Evolutionary conservation across 257 asterid species (phyloP), one percentile per base, ranked within the genome.

Genomic region (Przewalskia tangutica): DNA sequence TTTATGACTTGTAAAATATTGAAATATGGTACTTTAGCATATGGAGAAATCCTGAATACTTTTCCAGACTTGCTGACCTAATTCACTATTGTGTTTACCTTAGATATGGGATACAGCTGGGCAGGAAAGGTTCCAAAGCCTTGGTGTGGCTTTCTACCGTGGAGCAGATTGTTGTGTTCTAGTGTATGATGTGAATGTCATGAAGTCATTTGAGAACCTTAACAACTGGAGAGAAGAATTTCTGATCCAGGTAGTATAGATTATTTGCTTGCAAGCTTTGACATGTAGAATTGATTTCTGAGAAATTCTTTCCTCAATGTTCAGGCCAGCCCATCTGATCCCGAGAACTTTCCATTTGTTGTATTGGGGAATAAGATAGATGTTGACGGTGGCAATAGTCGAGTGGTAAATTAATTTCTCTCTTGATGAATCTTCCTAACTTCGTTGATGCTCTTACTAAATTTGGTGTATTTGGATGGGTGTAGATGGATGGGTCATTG

Each of bases 101-200:
- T 86, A 89, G 93, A 91, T 91, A 85, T 91, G 92, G 95, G 95
- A 91, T 64, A 91, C 95, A 80, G 95, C 95, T 79, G 95, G 95
- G 20, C 95, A 91, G 68, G 95, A 91, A 85, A 88, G 93, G 80
- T 91, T 91, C 84, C 95, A 91, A 83, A 91, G 94, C 88, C 94
- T 91, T 77, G 94, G 94, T n/a, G 94, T 91, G 85, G 93, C 94
- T 66, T 91, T 91, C 82, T 91, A 91, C 65, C 88, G 95, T 12
- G 95, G 95, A 73, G 95, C 95, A 73, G 95, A 91, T 80, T 91
- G 93, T 64, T 91, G 95, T 86, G 92, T 89, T 16, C 89, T 89
- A 70, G 89, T 87, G 48, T 89, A 89, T 82, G 91, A 89, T 85
- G 91, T 89, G 42, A 89, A 89, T 62, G 91, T 87, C 67, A 77